Percentiles rank a stretch among this genome's conserved stretches.
Conservation (phyloP, 768 basidiomycete species). For the Scleroderma bovista region DNA sequence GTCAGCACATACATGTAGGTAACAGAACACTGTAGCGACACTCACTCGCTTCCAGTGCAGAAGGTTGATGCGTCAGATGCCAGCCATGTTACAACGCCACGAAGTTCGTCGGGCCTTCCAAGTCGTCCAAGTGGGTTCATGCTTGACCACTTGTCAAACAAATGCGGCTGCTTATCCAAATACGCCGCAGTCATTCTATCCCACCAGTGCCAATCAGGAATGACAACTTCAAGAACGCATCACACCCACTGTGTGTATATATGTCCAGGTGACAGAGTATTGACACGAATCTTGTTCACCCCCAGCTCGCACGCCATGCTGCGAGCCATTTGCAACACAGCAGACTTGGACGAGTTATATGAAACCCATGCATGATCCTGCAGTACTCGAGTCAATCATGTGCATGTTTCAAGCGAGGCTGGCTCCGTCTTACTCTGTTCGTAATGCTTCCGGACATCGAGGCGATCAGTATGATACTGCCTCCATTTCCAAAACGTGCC, state of each 20-base stretch:
- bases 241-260: slow-evolving; percentile 59
- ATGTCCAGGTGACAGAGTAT: slow-evolving; percentile 71
- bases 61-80: slow-evolving; percentile 73
- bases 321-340: slow-evolving; percentile 73
- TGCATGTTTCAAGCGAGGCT: neutral
- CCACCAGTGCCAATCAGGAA: neutral
- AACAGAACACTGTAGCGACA: slow-evolving; percentile 10
- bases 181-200: slow-evolving; percentile 70
- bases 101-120: slow-evolving; percentile 66
- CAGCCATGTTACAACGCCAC: slow-evolving; percentile 68
- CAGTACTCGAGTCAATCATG: slow-evolving; percentile 1
- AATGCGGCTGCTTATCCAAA: slow-evolving; percentile 57
- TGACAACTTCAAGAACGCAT: neutral
- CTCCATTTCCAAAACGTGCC: slow-evolving; percentile 40
- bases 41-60: slow-evolving; percentile 80
- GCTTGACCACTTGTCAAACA: slow-evolving; percentile 61
- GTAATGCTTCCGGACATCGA: slow-evolving; percentile 66
- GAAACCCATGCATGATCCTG: slow-evolving; percentile 73
- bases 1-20: neutral
- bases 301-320: slow-evolving; percentile 83
- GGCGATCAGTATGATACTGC: slow-evolving; percentile 55
- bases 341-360: slow-evolving; percentile 75
- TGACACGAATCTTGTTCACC: no score
- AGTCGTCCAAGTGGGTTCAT: slow-evolving; percentile 68
- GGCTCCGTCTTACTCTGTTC: slow-evolving; percentile 46